A percentile compares a stretch with the other conserved stretches of the same genome.
Conservation (phyloP, 371 early-diverging fungal genomes). For the Actinomucor elegans region DNA sequence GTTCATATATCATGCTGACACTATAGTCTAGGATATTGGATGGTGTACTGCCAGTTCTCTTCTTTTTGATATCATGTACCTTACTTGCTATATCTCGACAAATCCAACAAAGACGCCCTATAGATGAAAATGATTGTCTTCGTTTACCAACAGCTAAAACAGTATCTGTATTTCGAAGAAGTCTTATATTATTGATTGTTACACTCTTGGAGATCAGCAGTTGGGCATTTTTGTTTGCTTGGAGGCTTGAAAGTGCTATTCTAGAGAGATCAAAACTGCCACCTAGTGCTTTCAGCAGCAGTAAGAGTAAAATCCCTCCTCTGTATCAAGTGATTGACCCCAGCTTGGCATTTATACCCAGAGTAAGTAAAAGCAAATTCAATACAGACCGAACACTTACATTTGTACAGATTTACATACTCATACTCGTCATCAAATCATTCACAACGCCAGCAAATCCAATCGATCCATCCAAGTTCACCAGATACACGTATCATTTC, state of each 20-base stretch:
- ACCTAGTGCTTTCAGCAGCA: too few species aligned
- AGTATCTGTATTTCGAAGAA: slow-evolving; percentile 29
- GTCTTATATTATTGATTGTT: slow-evolving; percentile 31
- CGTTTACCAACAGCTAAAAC: slow-evolving; percentile 42
- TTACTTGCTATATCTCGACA: slow-evolving; percentile 22
- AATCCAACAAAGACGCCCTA: slow-evolving; percentile 11
- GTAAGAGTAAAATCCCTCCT: slow-evolving; percentile 19
- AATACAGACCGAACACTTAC: too few species aligned
- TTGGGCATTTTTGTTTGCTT: slow-evolving; percentile 53
- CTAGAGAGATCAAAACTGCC: slow-evolving; percentile 29
- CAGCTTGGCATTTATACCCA: slow-evolving; percentile 34
- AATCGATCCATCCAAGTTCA: slow-evolving; percentile 52
- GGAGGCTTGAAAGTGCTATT: slow-evolving; percentile 48
- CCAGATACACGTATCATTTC: slow-evolving; percentile 54
- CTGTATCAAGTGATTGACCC: slow-evolving; percentile 43
- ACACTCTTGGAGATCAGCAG: slow-evolving; percentile 42
- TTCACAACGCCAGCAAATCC: slow-evolving; percentile 50
- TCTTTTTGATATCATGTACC: slow-evolving; percentile 28
- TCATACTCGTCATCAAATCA: slow-evolving; percentile 48
- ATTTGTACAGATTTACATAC: slow-evolving; percentile 46
- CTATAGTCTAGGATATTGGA: slow-evolving; percentile 30
- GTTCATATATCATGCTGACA: slow-evolving; percentile 3
- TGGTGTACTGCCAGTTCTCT: slow-evolving; percentile 31
- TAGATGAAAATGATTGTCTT: slow-evolving; percentile 19
- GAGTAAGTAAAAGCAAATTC: slow-evolving; percentile 21